A percentile compares a stretch with the other conserved stretches of the same genome.
Conservation (phyloP, 371 early-diverging fungal genomes). For the Circinella umbellata region DNA sequence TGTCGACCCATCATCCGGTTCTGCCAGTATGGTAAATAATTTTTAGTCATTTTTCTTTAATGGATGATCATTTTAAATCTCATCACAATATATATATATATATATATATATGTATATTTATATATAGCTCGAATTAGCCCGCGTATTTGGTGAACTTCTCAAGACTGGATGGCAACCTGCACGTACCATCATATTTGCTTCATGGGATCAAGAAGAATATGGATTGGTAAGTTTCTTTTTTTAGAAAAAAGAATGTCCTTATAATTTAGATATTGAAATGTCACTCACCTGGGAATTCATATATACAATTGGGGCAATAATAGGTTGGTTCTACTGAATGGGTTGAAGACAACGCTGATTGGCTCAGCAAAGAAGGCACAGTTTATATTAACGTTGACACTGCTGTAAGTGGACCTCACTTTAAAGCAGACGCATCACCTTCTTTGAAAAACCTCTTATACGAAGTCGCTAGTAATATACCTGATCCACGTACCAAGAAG, state of each 20-base stretch:
- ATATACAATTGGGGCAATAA: no score
- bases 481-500: constrained; percentile 35
- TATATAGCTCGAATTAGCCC: constrained; percentile 50
- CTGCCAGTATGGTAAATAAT: constrained; percentile 55
- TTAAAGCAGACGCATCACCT: constrained; percentile 52
- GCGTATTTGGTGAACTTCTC: constrained; percentile 51
- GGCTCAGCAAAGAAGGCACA: constrained; percentile 55
- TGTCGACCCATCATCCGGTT: constrained; percentile 70
- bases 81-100: no score
- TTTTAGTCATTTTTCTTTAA: no score
- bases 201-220: constrained; percentile 71
- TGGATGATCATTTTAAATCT: no score
- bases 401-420: constrained; percentile 49
- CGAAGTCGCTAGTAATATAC: constrained; percentile 43
- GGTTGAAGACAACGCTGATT: constrained; percentile 61
- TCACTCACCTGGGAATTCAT: no score
- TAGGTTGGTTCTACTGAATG: constrained; percentile 67
- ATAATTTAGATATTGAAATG: no score
- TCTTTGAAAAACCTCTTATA: constrained; percentile 47
- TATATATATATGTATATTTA: constrained; percentile 3
- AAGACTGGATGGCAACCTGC: constrained; percentile 65
- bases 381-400: constrained; percentile 62
- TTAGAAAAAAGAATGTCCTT: background rate
- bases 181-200: constrained; percentile 61
- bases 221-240: constrained; percentile 21